Evolutionary conservation across 2,329 filamentous ascomycete genomes (phyloP).

Genomic region (Phyllosticta ampelicida): DNA sequence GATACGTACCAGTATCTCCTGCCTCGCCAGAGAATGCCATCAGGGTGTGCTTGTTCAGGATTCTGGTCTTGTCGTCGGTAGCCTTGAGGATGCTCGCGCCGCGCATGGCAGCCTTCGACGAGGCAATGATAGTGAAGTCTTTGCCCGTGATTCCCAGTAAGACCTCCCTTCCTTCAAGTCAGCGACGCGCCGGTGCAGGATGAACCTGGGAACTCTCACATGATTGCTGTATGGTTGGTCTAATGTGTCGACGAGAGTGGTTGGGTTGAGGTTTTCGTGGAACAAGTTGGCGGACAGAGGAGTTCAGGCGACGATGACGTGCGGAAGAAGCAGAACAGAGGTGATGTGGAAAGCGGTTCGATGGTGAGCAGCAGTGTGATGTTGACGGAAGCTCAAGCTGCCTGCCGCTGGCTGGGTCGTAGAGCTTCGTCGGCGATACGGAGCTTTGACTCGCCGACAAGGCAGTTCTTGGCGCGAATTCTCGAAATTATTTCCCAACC

Average conservation of each 20-base stretch:
- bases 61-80: slow-evolving; percentile 89
- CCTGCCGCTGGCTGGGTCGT: slow-evolving; percentile 3
- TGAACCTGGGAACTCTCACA: neutral
- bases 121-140: slow-evolving; percentile 96
- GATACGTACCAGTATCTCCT: slow-evolving; percentile 70
- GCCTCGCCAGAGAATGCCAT: slow-evolving; percentile 95
- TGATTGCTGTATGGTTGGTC: slow-evolving; percentile 5
- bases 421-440: slow-evolving; percentile 2
- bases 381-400: slow-evolving; percentile 9
- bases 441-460: slow-evolving; percentile 8
- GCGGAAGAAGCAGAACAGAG: neutral
- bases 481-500: slow-evolving; percentile 10
- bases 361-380: slow-evolving; percentile 5
- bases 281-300: neutral
- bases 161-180: slow-evolving; percentile 64
- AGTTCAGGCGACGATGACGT: neutral
- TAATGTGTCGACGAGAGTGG: neutral
- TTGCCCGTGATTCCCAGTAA: slow-evolving; percentile 96
- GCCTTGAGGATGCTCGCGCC: slow-evolving; percentile 93
- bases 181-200: slow-evolving; percentile 1
- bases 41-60: slow-evolving; percentile 84
- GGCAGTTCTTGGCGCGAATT: slow-evolving; percentile 10
- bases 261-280: neutral
- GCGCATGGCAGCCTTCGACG: slow-evolving; percentile 97
- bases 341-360: neutral